Percentiles rank a stretch among this genome's conserved stretches.
Conservation (phyloP, 176 grass and related monocot genomes). For the Phoenix dactylifera region DNA sequence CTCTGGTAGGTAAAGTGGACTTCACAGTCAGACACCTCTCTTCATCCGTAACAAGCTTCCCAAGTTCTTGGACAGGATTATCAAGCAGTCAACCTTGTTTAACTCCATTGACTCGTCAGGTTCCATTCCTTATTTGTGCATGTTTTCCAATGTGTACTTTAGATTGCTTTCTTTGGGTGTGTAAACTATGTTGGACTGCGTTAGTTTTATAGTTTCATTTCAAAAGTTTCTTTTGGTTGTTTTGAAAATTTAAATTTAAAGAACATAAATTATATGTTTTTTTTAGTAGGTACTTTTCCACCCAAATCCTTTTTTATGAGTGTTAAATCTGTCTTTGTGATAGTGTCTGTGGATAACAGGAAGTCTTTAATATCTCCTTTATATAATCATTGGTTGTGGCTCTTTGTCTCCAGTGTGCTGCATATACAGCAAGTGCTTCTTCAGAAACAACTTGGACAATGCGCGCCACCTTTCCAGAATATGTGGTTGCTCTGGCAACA, state of each 20-base stretch:
- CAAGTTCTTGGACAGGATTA: slow-evolving; percentile 57
- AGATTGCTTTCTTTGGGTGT: too few species aligned
- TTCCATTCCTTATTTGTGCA: slow-evolving; percentile 10
- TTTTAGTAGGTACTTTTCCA: too few species aligned
- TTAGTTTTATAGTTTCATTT: too few species aligned
- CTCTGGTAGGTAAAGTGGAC: slow-evolving; percentile 84
- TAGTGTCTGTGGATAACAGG: slow-evolving; percentile 5
- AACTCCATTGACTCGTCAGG: slow-evolving; percentile 27
- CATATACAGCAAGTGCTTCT: slow-evolving; percentile 48
- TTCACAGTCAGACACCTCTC: slow-evolving; percentile 98
- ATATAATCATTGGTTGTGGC: too few species aligned
- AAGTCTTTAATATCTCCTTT: too few species aligned
- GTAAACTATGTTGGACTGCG: too few species aligned
- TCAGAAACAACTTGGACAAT: slow-evolving; percentile 95
- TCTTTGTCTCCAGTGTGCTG: slow-evolving; percentile 47
- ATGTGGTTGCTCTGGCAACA: slow-evolving; percentile 92
- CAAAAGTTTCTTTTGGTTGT: too few species aligned
- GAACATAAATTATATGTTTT: too few species aligned
- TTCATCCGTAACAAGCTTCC: slow-evolving; percentile 58
- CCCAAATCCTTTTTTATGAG: too few species aligned
- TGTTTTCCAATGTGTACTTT: too few species aligned
- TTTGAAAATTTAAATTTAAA: too few species aligned
- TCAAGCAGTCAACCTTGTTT: slow-evolving; percentile 76
- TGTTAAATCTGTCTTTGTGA: too few species aligned
- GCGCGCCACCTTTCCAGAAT: slow-evolving; percentile 90